Evolutionary conservation across 345 rosid species (phyloP).

Genomic region (Gynandropsis gynandra): DNA sequence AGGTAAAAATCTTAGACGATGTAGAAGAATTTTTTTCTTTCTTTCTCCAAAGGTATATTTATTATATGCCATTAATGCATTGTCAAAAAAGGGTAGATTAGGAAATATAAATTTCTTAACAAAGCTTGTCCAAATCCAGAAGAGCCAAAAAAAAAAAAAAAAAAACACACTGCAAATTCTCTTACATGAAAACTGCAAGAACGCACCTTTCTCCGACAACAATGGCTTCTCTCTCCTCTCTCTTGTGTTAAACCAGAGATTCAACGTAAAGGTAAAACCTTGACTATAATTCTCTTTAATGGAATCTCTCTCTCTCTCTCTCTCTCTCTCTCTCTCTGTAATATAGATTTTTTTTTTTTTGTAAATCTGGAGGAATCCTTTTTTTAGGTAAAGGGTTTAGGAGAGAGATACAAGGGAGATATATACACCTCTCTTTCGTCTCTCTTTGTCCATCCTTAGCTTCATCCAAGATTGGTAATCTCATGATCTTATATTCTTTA

Average conservation of each 20-base stretch:
- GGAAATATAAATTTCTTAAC: too few relatives aligned
- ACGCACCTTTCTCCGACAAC: too few relatives aligned
- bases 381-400: background rate
- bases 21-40: too few relatives aligned
- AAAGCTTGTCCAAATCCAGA: background rate
- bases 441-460: conserved; percentile 18
- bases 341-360: conserved; percentile 15
- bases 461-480: conserved; percentile 25
- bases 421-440: conserved; percentile 26
- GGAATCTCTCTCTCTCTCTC: conserved; percentile 9
- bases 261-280: conserved; percentile 14
- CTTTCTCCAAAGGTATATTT: too few relatives aligned
- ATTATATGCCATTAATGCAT: too few relatives aligned
- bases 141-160: background rate
- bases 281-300: conserved; percentile 14
- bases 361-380: conserved; percentile 20
- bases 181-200: conserved; percentile 11
- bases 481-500: background rate
- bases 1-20: too few relatives aligned
- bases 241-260: conserved; percentile 8
- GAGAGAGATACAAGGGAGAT: conserved; percentile 1
- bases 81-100: too few relatives aligned
- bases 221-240: conserved; percentile 3
- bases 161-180: background rate
- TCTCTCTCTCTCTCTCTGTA: conserved; percentile 11